phyloP scores from a whole-genome alignment of 2,329 filamentous ascomycete species.

The Exophiala lecanii-corni region DNA sequence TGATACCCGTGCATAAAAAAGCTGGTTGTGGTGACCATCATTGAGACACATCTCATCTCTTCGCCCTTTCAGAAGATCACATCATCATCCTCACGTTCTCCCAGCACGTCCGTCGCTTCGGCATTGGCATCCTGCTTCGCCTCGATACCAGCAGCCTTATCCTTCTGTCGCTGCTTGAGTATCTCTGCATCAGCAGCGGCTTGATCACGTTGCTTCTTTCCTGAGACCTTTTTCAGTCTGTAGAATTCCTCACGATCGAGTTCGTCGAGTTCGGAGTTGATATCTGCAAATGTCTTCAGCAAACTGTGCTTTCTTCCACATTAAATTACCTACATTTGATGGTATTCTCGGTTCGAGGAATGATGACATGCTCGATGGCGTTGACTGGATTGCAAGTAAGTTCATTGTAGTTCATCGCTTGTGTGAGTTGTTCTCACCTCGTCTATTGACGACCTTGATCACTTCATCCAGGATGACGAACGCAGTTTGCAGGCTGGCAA shows the following conservation, averaged over 20 bases:
- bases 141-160: slow-evolving; percentile 28
- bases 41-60: too few species aligned
- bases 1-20: slow-evolving; percentile 22
- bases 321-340: slow-evolving; percentile 76
- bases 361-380: slow-evolving; percentile 80
- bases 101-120: slow-evolving; percentile 61
- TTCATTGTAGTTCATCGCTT: slow-evolving; percentile 19
- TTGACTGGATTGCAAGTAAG: slow-evolving; percentile 58
- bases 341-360: slow-evolving; percentile 97
- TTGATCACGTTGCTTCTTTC: slow-evolving; percentile 75
- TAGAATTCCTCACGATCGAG: slow-evolving; percentile 98
- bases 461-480: slow-evolving; percentile 98
- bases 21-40: too few species aligned
- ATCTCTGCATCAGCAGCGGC: slow-evolving; percentile 70
- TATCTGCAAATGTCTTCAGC: too few species aligned
- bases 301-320: too few species aligned
- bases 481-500: slow-evolving; percentile 59
- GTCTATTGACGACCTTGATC: slow-evolving; percentile 96
- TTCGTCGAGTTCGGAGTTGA: slow-evolving; percentile 97
- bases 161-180: slow-evolving; percentile 39
- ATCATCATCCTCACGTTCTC: slow-evolving; percentile 73
- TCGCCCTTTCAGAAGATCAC: slow-evolving; percentile 72
- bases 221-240: slow-evolving; percentile 87
- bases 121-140: slow-evolving; percentile 30
- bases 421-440: slow-evolving; percentile 56